phyloP scores from a whole-genome alignment of 2,329 filamentous ascomycete species.

The Apiospora arundinis region DNA sequence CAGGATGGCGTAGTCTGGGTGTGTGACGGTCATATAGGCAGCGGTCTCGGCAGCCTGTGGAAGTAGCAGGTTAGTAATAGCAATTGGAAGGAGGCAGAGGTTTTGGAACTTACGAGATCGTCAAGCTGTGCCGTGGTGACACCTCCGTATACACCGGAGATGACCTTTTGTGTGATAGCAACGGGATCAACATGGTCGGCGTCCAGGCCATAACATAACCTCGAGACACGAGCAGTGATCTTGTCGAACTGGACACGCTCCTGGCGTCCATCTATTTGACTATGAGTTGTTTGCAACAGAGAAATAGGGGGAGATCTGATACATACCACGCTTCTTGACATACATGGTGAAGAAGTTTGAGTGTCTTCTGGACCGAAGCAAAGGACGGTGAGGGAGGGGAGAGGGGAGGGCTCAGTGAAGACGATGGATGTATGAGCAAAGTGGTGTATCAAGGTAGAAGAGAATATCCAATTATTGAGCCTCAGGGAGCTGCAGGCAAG shows the following conservation, averaged over 20 bases:
- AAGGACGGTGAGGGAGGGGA: conserved; percentile 26
- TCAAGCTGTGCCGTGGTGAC: conserved; percentile 97
- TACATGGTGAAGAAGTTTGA: conserved; percentile 56
- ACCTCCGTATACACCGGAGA: conserved; percentile 98
- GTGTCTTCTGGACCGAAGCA: conserved; percentile 29
- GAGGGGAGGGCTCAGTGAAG: conserved; percentile 20
- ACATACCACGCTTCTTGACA: conserved; percentile 68
- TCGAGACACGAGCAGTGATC: conserved; percentile 97
- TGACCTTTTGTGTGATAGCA: conserved; percentile 98
- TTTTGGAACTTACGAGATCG: conserved; percentile 75
- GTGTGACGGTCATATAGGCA: conserved; percentile 99
- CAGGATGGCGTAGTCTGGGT: conserved; percentile 98
- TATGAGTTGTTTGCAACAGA: conserved; percentile 28
- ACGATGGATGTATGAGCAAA: not conserved
- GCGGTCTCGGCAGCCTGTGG: conserved; percentile 93
- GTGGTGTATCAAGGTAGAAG: not conserved
- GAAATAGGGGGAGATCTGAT: conserved; percentile 22
- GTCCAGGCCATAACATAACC: conserved; percentile 97
- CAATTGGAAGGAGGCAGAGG: conserved; percentile 20
- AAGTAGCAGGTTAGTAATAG: conserved; percentile 29
- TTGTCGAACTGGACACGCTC: conserved; percentile 99
- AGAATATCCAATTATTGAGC: not conserved
- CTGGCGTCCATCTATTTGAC: conserved; percentile 88
- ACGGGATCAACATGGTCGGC: conserved; percentile 94
- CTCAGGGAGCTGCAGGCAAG: not conserved